Conservation (phyloP, 2,329 filamentous ascomycete genomes). For the Aspergillus fischeri region DNA sequence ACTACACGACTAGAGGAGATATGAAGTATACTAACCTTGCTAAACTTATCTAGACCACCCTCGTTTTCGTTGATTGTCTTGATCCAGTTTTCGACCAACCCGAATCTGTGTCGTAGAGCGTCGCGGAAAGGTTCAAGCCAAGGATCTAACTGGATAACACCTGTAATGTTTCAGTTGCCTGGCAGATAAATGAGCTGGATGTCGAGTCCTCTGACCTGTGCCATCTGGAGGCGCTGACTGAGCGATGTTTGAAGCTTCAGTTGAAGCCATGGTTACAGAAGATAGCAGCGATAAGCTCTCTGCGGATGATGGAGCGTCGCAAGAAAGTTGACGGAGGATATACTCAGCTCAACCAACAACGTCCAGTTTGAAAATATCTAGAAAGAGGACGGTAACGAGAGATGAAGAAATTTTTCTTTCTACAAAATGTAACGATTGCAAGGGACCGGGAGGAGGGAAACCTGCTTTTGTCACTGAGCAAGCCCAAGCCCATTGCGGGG, state of each 20-base stretch:
- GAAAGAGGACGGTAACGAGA: not conserved
- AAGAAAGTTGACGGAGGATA: not conserved
- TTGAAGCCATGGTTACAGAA: constrained; percentile 17
- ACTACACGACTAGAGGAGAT: not conserved
- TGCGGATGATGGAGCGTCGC: not conserved
- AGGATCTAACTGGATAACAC: constrained; percentile 81
- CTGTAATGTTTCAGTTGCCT: constrained; percentile 44
- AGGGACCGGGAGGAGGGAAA: not conserved
- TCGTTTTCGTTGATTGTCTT: constrained; percentile 76
- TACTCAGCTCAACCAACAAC: not conserved
- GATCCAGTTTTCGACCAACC: constrained; percentile 81
- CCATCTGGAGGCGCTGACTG: constrained; percentile 19
- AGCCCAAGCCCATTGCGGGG: not conserved
- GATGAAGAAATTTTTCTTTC: not conserved
- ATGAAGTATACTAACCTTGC: constrained; percentile 54
- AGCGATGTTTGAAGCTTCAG: constrained; percentile 3
- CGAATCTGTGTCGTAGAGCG: constrained; percentile 69
- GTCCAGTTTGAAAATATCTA: not conserved
- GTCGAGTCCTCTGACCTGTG: constrained; percentile 22
- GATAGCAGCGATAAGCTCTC: not conserved
- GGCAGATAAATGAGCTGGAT: not conserved
- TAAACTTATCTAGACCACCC: constrained; percentile 89
- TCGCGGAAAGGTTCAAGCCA: constrained; percentile 84
- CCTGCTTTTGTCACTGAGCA: not conserved
- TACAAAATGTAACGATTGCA: not conserved